phyloP scores from a whole-genome alignment of 2,329 filamentous ascomycete genomes.

The Fusarium stilboides region DNA sequence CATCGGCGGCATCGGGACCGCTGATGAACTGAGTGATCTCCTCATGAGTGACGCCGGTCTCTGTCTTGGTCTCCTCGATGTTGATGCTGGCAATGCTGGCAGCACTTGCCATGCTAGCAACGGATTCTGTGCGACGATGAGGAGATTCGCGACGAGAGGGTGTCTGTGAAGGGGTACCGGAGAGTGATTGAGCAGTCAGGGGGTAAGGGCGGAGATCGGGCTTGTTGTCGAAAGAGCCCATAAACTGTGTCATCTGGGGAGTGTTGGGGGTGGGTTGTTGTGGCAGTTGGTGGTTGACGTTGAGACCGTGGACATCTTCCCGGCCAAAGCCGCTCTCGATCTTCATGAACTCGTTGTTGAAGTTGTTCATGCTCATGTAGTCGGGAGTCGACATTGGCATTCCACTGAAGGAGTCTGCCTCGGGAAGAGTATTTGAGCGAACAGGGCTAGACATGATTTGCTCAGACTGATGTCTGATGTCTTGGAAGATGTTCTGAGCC shows the following conservation, averaged over 20 bases:
- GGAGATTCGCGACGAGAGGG: constrained; percentile 49
- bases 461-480: constrained; percentile 71
- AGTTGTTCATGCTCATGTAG: constrained; percentile 69
- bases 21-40: constrained; percentile 84
- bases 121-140: constrained; percentile 72
- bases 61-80: constrained; percentile 76
- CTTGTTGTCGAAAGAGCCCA: constrained; percentile 61
- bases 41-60: constrained; percentile 89
- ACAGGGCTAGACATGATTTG: constrained; percentile 69
- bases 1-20: constrained; percentile 79
- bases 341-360: constrained; percentile 63
- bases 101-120: constrained; percentile 71
- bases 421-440: constrained; percentile 65
- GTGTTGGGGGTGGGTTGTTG: constrained; percentile 69
- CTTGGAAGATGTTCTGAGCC: constrained; percentile 69
- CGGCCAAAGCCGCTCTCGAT: constrained; percentile 55
- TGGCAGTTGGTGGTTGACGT: constrained; percentile 61
- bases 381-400: constrained; percentile 68
- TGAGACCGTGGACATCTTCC: constrained; percentile 55
- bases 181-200: constrained; percentile 39
- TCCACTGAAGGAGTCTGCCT: constrained; percentile 63
- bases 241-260: constrained; percentile 62
- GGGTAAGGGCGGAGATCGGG: constrained; percentile 57
- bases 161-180: constrained; percentile 33
- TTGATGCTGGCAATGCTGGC: constrained; percentile 74